Base-by-base conservation (phyloP, 176 grass and related monocot species). In the Zoysia pacifica region DNA sequence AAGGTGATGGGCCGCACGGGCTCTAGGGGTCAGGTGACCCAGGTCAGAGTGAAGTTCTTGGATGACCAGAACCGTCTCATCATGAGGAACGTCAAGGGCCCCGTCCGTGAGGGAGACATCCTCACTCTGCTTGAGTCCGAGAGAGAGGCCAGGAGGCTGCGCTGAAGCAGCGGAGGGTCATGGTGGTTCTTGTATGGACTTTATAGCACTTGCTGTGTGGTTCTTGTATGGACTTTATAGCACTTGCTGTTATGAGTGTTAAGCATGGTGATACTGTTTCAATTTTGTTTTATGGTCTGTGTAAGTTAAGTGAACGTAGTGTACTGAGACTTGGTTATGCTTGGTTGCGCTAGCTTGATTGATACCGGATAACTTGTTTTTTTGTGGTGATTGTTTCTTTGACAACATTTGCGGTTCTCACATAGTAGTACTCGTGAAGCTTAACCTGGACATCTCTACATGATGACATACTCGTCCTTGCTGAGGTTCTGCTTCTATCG, bases 11-110 rank as follows among this genome's bases (percentile, higher is more conserved):
- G 93, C 64, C 86, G 93, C 4, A 97, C 90, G 0, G 90, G 93
- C 43, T 97, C 90, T 18, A 90, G 86, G 74, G 93, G 90, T 83
- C 93, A 97, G 77, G 93, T 97, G 68, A 97, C 90, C 65, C 93
- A 97, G 80, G 93, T 97, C 65, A 83, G 93, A 72, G 93, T 97
- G 19, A 97, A 97, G 90, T 97, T 97, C 50, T 69, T 97, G 83
- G 93, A 97, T 79, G 93, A 97, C 61, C 90, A 93, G 80, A 97
- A 97, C 88, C 85, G 93, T 81, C 90, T 97, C 79, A 97, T 97
- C 90, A 97, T 93, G 93, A 85, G 90, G 77, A 97, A 97, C 42
- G 90, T 97, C 37, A 97, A 97, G 83, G 88, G 93, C 28, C 90
- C 93, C 0, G 85, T 97, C 15, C 88, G 90, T 37, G 93, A 97